A percentile compares a stretch with the other conserved stretches of the same genome.
These are phyloP conservation scores for Pterula multifida DNA, from an alignment of 1,284 basidiomycete genomes.

Conservation along the genomic window DNA sequence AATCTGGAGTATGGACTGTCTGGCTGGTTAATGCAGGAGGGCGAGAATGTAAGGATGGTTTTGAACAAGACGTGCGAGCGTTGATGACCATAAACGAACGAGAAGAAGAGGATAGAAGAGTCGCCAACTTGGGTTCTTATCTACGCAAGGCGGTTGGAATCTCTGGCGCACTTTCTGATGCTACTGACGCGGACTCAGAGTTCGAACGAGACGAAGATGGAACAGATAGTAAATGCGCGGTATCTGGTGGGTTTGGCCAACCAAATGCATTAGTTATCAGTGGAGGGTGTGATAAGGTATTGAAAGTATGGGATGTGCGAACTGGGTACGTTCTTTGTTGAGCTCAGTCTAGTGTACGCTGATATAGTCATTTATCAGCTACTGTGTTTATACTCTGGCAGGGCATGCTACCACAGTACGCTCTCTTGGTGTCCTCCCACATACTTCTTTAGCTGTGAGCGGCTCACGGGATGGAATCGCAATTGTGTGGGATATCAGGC, in stretches of 20 bases:
- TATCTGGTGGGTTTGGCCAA: conserved; percentile 22
- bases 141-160: not conserved
- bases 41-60: conserved; percentile 11
- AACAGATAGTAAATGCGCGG: not conserved
- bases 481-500: not conserved
- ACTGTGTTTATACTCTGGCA: not conserved
- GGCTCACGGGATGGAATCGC: not conserved
- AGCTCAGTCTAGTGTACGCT: not conserved
- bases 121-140: not conserved
- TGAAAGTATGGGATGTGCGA: conserved; percentile 86
- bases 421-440: not conserved
- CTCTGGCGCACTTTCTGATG: not conserved
- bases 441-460: not conserved
- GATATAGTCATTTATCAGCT: not conserved
- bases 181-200: not conserved
- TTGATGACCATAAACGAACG: conserved; percentile 10
- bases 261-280: conserved; percentile 69
- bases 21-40: conserved; percentile 53
- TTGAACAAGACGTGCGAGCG: not conserved
- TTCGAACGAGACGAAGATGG: not conserved
- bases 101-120: conserved; percentile 11
- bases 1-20: conserved; percentile 87
- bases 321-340: conserved; percentile 68
- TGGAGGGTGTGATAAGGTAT: conserved; percentile 83
- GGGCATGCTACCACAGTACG: conserved; percentile 1